Conservation (phyloP, 495 filamentous ascomycete species). For the Trichoderma asperelloides region DNA sequence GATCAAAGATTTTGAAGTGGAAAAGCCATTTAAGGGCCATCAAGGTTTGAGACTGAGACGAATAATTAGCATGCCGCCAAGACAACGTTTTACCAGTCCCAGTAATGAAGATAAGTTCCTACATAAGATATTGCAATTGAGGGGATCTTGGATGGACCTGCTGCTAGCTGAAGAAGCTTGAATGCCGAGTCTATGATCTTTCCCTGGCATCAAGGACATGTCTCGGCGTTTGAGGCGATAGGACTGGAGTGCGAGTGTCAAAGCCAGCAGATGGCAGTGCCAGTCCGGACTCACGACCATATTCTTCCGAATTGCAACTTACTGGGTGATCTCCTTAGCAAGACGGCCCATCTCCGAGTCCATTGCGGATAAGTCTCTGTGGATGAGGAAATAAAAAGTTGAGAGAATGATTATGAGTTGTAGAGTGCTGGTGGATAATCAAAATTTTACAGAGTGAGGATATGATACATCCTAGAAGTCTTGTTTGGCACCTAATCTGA, state of each 20-base stretch:
- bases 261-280: neutral
- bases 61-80: neutral
- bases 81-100: neutral
- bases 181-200: neutral
- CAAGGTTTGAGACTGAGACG: neutral
- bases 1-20: neutral
- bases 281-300: neutral
- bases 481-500: no score
- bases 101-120: neutral
- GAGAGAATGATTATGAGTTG: no score
- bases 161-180: neutral
- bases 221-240: neutral
- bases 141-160: neutral
- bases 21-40: neutral
- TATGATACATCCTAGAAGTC: no score
- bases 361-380: no score
- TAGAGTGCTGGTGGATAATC: no score
- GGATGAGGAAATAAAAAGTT: no score
- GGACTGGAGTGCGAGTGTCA: neutral
- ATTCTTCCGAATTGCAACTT: neutral
- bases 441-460: no score
- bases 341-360: neutral
- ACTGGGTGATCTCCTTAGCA: neutral
- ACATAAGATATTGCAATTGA: neutral
- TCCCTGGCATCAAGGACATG: neutral